phyloP scores from a whole-genome alignment of 176 grass and related monocot species.

The Rhynchospora tenuis region DNA sequence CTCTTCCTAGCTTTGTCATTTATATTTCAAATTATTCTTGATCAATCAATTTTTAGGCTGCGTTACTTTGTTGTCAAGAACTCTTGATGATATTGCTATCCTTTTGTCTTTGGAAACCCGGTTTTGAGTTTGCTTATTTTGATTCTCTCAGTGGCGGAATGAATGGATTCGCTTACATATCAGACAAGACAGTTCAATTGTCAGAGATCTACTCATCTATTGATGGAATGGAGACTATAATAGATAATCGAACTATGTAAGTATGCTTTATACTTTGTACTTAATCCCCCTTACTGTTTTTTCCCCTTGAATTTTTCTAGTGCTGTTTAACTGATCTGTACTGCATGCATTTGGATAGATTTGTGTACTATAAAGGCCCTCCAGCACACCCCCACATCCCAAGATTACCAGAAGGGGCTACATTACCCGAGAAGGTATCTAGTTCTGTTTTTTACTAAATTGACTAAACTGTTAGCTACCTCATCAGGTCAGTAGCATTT shows the following conservation, averaged over 20 bases:
- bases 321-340: not conserved
- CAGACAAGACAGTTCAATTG: conserved; percentile 27
- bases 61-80: not conserved
- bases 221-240: conserved; percentile 34
- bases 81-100: not conserved
- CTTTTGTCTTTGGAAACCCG: not conserved
- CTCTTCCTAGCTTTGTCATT: not conserved
- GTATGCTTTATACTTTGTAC: not conserved
- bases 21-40: conserved; percentile 9
- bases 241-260: conserved; percentile 38
- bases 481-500: not conserved
- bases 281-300: not conserved
- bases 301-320: not conserved
- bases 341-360: conserved; percentile 23
- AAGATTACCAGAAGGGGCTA: conserved; percentile 25
- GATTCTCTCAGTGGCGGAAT: conserved; percentile 33
- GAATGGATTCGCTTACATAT: conserved; percentile 40
- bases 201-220: conserved; percentile 34
- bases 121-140: conserved; percentile 18
- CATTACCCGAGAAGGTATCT: conserved; percentile 33
- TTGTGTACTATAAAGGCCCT: conserved; percentile 36
- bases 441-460: not conserved
- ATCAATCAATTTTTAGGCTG: not conserved
- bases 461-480: not conserved
- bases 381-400: conserved; percentile 31